Evolutionary conservation across 257 asterid genomes (phyloP).

Genomic region (Salvia rosmarinus): DNA sequence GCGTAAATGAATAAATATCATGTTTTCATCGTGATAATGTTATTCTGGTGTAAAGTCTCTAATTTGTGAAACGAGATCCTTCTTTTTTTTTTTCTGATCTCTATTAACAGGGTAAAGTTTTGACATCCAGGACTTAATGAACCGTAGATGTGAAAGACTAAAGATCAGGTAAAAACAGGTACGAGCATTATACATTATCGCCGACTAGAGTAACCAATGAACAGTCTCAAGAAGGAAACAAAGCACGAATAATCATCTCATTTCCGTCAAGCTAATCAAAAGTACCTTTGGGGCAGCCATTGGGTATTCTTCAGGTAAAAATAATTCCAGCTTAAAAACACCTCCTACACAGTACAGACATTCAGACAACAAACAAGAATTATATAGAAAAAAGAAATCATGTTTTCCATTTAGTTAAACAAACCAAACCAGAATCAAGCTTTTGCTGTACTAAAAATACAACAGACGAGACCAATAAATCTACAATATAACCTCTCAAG

Average conservation of each 20-base stretch:
- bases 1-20: no score
- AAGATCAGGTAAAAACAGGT: neutral
- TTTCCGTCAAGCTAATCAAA: neutral
- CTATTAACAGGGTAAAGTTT: neutral
- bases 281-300: conserved; percentile 99
- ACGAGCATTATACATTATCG: neutral
- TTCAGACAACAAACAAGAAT: conserved; percentile 20
- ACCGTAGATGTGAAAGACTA: neutral
- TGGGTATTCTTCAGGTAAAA: conserved; percentile 98
- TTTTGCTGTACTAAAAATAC: conserved; percentile 8
- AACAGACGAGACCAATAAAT: conserved; percentile 8
- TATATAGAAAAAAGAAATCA: conserved; percentile 16
- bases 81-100: no score
- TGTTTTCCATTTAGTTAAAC: neutral
- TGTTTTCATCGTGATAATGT: no score
- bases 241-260: neutral
- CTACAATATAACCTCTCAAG: neutral
- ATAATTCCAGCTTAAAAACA: conserved; percentile 93
- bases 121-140: neutral
- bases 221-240: neutral
- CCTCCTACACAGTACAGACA: conserved; percentile 61
- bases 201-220: neutral
- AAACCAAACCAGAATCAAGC: conserved; percentile 4
- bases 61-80: no score
- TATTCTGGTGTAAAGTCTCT: no score